Conservation (phyloP, 257 asterid genomes). For the Apocynum venetum region DNA sequence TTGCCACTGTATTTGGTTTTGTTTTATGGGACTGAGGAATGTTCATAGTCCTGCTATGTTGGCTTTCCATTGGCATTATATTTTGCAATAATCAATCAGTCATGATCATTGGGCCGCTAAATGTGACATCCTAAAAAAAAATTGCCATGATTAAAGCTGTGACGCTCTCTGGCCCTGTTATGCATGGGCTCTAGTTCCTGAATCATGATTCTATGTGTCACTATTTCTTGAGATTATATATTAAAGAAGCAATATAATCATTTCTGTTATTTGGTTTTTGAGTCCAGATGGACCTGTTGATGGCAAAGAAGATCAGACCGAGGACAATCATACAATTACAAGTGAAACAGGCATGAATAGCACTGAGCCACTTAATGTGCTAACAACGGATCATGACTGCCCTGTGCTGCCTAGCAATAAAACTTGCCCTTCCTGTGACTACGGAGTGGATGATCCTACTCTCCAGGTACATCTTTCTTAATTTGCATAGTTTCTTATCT, state of each 20-base stretch:
- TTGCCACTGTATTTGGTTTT: not conserved
- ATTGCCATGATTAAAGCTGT: not conserved
- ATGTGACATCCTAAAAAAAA: not conserved
- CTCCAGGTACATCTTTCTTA: conserved; percentile 12
- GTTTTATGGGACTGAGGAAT: not conserved
- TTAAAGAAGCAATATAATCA: not conserved
- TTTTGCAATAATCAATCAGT: not conserved
- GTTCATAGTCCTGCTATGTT: too few species aligned
- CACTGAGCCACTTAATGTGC: not conserved
- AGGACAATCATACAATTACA: not conserved
- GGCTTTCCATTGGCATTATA: too few species aligned
- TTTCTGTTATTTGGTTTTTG: conserved; percentile 1
- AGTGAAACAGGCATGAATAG: not conserved
- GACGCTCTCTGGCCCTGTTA: not conserved
- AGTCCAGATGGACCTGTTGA: conserved; percentile 3
- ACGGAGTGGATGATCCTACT: not conserved
- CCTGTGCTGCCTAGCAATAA: not conserved
- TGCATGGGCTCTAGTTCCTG: not conserved
- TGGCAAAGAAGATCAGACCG: not conserved
- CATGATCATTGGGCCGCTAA: not conserved
- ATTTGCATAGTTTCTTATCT: too few species aligned
- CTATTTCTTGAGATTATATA: not conserved
- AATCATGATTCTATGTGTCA: not conserved
- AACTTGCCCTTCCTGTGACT: not conserved
- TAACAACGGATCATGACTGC: not conserved